phyloP scores from a whole-genome alignment of 768 basidiomycete species.

The Pilatotrama ljubarskyi region DNA sequence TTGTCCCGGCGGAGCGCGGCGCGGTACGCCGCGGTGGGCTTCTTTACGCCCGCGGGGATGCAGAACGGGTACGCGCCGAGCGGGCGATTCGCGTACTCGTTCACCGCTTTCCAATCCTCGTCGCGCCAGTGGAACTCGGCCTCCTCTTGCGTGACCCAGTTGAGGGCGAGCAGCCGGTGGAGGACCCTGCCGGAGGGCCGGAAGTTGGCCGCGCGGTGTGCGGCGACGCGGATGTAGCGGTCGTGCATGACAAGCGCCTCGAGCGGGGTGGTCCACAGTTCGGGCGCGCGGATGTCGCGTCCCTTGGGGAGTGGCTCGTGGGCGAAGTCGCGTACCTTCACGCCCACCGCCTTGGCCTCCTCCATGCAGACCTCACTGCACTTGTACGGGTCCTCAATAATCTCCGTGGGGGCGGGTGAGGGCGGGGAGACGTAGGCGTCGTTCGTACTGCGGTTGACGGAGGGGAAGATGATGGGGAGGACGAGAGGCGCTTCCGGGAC shows the following conservation, averaged over 20 bases:
- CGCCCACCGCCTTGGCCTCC: conserved; percentile 24
- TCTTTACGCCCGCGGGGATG: conserved; percentile 5
- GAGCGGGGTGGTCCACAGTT: conserved; percentile 27
- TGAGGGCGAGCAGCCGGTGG: conserved; percentile 28
- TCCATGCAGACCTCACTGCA: conserved; percentile 21
- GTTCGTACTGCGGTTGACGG: background rate
- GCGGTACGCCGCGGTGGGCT: conserved; percentile 29
- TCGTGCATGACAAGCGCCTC: conserved; percentile 29
- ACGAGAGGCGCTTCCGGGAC: background rate
- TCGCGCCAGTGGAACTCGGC: conserved; percentile 24
- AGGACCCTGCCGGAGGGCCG: conserved; percentile 25
- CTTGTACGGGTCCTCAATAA: conserved; percentile 19
- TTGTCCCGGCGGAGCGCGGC: conserved; percentile 19
- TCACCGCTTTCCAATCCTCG: conserved; percentile 23
- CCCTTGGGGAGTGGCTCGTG: conserved; percentile 20
- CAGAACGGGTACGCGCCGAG: conserved; percentile 29
- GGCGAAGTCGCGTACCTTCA: conserved; percentile 37
- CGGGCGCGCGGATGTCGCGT: conserved; percentile 23
- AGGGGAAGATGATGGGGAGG: conserved; percentile 15
- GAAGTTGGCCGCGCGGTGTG: conserved; percentile 1
- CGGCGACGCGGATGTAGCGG: conserved; percentile 29
- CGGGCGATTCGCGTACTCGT: conserved; percentile 25
- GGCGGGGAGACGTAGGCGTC: conserved; percentile 12
- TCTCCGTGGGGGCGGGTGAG: conserved; percentile 33
- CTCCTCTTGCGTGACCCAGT: conserved; percentile 31